Conservation (phyloP, 805 yeast genomes). For the Teunomyces cretensis region DNA sequence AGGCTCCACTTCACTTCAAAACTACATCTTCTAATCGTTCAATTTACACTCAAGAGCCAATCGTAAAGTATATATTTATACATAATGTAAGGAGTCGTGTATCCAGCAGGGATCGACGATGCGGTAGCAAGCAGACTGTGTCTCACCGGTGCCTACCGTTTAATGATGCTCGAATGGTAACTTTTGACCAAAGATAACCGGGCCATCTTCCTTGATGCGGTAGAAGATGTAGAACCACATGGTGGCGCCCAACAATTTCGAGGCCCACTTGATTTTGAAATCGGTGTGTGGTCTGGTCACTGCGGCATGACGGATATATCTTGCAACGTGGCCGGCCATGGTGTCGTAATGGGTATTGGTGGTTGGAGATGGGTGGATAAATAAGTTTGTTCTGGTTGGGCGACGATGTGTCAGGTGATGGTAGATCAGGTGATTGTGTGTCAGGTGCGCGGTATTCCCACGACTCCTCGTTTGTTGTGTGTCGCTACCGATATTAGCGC, state of each 20-base stretch:
- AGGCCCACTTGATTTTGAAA: constrained; percentile 54
- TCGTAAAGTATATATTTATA: too few species aligned
- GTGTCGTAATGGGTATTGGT: constrained; percentile 6
- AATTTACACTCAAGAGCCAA: too few species aligned
- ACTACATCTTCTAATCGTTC: too few species aligned
- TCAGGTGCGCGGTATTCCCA: not conserved
- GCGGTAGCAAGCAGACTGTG: too few species aligned
- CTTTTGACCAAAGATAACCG: constrained; percentile 53
- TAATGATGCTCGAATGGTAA: constrained; percentile 40
- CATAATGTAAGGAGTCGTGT: too few species aligned
- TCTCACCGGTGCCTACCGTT: not conserved
- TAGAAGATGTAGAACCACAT: constrained; percentile 90
- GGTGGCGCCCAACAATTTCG: constrained; percentile 74
- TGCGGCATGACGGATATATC: constrained; percentile 54
- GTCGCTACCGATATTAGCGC: not conserved
- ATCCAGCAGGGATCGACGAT: too few species aligned
- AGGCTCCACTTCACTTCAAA: not conserved
- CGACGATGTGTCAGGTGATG: not conserved
- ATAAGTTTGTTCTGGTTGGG: constrained; percentile 8
- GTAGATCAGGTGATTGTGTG: not conserved
- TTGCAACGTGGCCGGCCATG: constrained; percentile 45
- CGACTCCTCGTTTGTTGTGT: not conserved
- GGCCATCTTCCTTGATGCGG: constrained; percentile 72
- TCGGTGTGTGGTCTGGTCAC: constrained; percentile 68
- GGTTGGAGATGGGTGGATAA: constrained; percentile 1